Evolutionary conservation across 2,329 filamentous ascomycete genomes (phyloP), one percentile per base, ranked within the genome.

Genomic region (Bipolaris oryzae): DNA sequence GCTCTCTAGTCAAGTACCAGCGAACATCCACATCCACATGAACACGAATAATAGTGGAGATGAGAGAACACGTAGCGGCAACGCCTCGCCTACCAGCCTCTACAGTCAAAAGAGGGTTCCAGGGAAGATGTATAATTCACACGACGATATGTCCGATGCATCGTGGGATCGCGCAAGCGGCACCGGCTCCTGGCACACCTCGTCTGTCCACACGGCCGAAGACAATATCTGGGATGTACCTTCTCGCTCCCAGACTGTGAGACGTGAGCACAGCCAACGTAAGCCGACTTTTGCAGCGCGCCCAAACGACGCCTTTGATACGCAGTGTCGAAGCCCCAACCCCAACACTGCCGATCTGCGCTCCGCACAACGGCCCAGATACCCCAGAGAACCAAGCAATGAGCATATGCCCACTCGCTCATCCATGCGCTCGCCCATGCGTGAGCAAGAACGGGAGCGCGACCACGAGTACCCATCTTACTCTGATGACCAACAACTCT

Each of bases 161-260:
- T 71, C 63, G 2, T 61, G 49, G 43, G 57, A 65, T 20, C 53
- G 60, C 6, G 63, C 60, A 52, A 72, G 69, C 37, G 67, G 66
- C 21, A 69, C 65, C 1, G 60, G 57, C 7, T 69, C 65, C 9
- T 61, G 60, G 37, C 57, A 61, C 15, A 55, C 56, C 28, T 61
- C 63, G 3, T 72, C 69, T 5, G 44, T 53, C 7, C 63, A 64
- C 31, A 66, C 62, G 38, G 57, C 61, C 25, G 63, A 64, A 10
- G 64, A 69, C 39, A 59, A 60, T 28, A 53, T 70, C 45, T 70
- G 69, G 51, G 63, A 62, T 3, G 42, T 42, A 10, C 60, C 62
- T 28, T 23, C 60, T 6, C 56, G 55, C 18, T n/a, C 42, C 31
- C 44, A 57, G 13, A 34, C 59, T 1, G 5, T 25, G 18, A 43